phyloP scores from a whole-genome alignment of 2,329 filamentous ascomycete genomes.

The Cryphonectria japonica region DNA sequence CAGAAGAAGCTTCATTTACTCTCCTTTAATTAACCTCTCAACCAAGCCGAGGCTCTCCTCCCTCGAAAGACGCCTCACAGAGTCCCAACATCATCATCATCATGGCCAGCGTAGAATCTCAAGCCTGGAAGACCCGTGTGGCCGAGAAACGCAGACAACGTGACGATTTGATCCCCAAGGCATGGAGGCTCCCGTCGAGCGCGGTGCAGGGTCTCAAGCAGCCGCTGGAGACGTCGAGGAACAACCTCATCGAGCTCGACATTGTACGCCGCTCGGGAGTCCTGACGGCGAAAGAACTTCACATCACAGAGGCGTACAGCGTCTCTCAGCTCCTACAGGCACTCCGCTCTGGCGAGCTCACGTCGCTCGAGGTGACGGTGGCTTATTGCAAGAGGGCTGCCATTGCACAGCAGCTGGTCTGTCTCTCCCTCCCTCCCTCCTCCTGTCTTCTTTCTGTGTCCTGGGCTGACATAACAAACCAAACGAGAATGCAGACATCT shows the following conservation, averaged over 20 bases:
- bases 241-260: constrained; percentile 26
- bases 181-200: constrained; percentile 21
- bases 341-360: constrained; percentile 20
- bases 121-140: constrained; percentile 17
- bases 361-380: constrained; percentile 27
- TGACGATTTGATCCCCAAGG: constrained; percentile 19
- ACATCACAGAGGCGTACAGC: constrained; percentile 26
- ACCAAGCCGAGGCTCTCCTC: too few relatives aligned
- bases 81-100: background rate
- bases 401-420: constrained; percentile 29
- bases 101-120: background rate
- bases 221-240: constrained; percentile 24
- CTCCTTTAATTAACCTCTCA: too few relatives aligned
- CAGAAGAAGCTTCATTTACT: too few relatives aligned
- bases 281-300: constrained; percentile 25
- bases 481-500: constrained; percentile 15
- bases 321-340: constrained; percentile 19
- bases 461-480: background rate
- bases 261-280: constrained; percentile 20
- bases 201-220: constrained; percentile 14
- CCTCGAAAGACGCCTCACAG: too few relatives aligned
- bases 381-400: constrained; percentile 30
- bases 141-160: constrained; percentile 20
- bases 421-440: background rate
- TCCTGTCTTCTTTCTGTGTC: background rate